Base-by-base conservation (phyloP, 179 eudicot species). In the Vitellaria paradoxa region DNA sequence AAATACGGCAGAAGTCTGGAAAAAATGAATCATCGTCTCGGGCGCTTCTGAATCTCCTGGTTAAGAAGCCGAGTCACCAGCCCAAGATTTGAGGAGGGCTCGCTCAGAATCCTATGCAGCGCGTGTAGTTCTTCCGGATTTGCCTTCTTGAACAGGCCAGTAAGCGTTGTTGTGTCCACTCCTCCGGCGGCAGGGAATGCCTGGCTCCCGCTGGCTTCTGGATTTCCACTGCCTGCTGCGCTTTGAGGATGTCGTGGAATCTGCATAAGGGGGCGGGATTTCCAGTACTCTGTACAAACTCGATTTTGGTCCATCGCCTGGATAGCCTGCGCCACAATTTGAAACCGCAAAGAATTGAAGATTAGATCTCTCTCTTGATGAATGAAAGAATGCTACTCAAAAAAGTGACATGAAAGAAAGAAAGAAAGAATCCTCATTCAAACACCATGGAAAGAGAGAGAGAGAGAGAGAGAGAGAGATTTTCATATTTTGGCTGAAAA, bases 241-340 rank as follows among this genome's bases (percentile, higher is more conserved):
- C 84, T 24, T 76, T 81, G 88, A 75, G 84, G 81, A 66, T 84
- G 84, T 64, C 77, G 90, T 42, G 92, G 82, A 77, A 90, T 84
- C 78, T 89, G 88, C 81, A 87, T 82, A 45, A 88, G 82, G n/a
- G 97, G 91, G 21, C 91, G 88, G 64, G 94, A 91, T 76, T 85
- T 87, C 99, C 99, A 96, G 80, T 94, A 96, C 62, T 86, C 92
- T 24, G 74, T 79, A 79, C 89, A 88, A n/a, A 88, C 82, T 40
- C 87, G 86, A 84, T 84, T 85, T 61, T 72, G 83, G 74, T 96
- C 99, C 85, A 87, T 87, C 14, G 89, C 89, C 82, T 94, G 94
- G 47, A 96, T 86, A 76, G 64, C 93, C 99, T 96, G 84, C 52
- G 20, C 59, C 45, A 26, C 17, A 82, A 9, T 46, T 73, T 40